phyloP scores from a whole-genome alignment of 768 basidiomycete species.

The Serendipita sp. region DNA sequence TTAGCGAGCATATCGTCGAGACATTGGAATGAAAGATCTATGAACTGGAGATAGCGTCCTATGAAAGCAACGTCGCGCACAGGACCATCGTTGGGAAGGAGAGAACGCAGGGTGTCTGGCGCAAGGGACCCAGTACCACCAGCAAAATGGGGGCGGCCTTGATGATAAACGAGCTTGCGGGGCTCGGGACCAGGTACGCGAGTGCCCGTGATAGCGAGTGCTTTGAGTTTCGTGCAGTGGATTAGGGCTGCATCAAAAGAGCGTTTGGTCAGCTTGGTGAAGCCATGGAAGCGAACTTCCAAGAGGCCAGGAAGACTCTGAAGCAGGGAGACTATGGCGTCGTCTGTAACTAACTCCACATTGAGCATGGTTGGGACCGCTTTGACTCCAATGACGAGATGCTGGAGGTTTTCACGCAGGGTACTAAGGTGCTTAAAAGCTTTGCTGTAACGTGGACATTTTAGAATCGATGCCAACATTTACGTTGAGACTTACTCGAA shows the following conservation, averaged over 20 bases:
- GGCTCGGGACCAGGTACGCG: constrained; percentile 2
- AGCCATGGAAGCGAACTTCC: constrained; percentile 1
- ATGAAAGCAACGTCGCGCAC: background rate
- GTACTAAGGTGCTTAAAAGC: constrained; percentile 2
- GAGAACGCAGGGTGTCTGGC: background rate
- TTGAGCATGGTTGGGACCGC: background rate
- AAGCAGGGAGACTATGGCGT: background rate
- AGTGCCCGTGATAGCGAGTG: background rate
- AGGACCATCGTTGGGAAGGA: background rate
- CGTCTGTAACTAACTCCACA: background rate
- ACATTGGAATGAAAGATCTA: constrained; percentile 1
- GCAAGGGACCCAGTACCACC: background rate
- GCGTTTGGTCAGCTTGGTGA: constrained; percentile 1
- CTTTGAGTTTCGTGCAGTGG: background rate
- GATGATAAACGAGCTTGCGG: background rate
- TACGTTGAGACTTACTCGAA: background rate
- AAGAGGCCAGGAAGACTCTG: constrained; percentile 1
- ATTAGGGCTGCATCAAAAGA: constrained; percentile 2
- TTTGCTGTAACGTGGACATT: background rate
- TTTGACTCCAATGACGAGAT: constrained; percentile 3
- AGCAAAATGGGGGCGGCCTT: background rate
- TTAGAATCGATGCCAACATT: background rate
- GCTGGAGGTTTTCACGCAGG: constrained; percentile 3
- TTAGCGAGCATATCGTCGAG: background rate
- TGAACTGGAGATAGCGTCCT: background rate